Percentiles rank a stretch among this genome's conserved stretches.
phyloP scores from a whole-genome alignment of 1,139 yeast genomes.

The Blastobotrys serpentis region DNA sequence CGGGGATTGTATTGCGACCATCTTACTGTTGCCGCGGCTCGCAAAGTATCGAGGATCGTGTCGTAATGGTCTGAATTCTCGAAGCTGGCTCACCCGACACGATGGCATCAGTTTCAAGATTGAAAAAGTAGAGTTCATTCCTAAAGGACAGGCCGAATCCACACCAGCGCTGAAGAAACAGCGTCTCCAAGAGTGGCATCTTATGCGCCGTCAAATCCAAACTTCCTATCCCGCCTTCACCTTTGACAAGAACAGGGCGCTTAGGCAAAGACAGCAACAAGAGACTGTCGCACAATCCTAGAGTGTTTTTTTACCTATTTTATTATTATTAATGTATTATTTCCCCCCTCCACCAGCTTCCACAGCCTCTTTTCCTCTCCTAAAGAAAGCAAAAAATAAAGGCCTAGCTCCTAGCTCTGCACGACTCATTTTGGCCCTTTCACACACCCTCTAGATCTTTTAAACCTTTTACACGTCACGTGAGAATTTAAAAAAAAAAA shows the following conservation, averaged over 20 bases:
- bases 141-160: conserved; percentile 37
- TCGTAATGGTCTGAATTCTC: conserved; percentile 67
- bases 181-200: conserved; percentile 34
- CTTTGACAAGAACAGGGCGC: conserved; percentile 8
- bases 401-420: too few species aligned
- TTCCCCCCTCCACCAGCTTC: neutral
- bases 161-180: conserved; percentile 30
- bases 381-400: too few species aligned
- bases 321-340: conserved; percentile 5
- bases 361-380: too few species aligned
- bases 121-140: conserved; percentile 46
- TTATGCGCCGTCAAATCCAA: conserved; percentile 8
- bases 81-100: conserved; percentile 68
- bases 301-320: neutral
- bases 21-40: conserved; percentile 69
- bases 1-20: conserved; percentile 66
- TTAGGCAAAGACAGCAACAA: neutral
- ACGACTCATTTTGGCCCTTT: too few species aligned
- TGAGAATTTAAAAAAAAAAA: too few species aligned
- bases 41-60: conserved; percentile 59
- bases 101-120: conserved; percentile 68
- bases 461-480: too few species aligned
- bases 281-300: conserved; percentile 3
- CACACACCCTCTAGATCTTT: too few species aligned
- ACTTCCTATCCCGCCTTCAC: conserved; percentile 13